These are phyloP conservation scores for Ceratorhiza oryzae-sativae DNA, from an alignment of 1,284 basidiomycete genomes.

Conservation along the genomic window DNA sequence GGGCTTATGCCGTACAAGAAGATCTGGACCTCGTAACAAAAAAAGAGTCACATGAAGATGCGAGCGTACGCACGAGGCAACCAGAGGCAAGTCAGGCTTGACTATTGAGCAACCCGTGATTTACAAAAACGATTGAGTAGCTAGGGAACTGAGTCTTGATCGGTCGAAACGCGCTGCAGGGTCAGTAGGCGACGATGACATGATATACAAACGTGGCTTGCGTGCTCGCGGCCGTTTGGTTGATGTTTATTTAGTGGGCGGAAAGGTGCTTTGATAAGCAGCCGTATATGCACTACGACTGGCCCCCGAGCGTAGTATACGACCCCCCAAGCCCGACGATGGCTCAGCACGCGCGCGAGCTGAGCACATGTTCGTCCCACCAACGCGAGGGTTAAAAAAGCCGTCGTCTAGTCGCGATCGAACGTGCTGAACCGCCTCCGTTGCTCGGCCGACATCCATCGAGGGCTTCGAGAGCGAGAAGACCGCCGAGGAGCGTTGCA, in stretches of 20 bases:
- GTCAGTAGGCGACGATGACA: background rate
- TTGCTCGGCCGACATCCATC: background rate
- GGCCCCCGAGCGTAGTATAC: background rate
- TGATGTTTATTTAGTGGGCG: background rate
- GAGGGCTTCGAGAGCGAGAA: background rate
- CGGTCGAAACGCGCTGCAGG: background rate
- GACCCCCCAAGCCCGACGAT: conserved; percentile 5
- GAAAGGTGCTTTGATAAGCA: background rate
- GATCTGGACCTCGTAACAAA: background rate
- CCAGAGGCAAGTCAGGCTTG: background rate
- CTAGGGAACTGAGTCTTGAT: background rate
- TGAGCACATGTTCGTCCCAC: background rate
- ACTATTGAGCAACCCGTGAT: too few relatives aligned
- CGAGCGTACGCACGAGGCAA: conserved; percentile 2
- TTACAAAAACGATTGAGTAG: background rate
- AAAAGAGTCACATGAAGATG: conserved; percentile 18
- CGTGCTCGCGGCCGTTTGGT: background rate
- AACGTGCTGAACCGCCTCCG: too few relatives aligned
- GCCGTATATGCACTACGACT: background rate
- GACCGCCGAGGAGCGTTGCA: background rate
- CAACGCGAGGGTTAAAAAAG: too few relatives aligned
- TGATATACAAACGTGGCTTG: background rate
- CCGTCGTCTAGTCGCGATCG: too few relatives aligned
- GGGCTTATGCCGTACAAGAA: background rate
- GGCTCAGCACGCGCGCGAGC: conserved; percentile 7